Base-by-base conservation (phyloP, 345 rosid species). In the Dipteronia sinensis region DNA sequence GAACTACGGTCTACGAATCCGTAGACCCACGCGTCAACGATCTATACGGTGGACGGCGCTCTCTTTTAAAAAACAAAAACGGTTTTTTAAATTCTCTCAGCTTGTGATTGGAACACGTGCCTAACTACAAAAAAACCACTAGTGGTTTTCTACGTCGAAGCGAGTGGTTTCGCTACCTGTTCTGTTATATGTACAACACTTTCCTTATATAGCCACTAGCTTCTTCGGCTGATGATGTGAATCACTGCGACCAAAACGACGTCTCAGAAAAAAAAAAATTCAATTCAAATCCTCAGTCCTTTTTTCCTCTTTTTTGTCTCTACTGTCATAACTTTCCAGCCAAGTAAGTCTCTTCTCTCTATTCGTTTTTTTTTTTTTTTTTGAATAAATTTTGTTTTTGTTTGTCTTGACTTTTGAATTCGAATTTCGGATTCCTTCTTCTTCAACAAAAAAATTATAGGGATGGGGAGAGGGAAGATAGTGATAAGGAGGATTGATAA, bases 381-480 rank as follows among this genome's bases (percentile, higher is more conserved):
- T 15, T 6, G 15, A 1, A 71, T 25, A 49, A 49, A 63, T 63
- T 22, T 64, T 10, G 17, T 10, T 64, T 23, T 3, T 11, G 2
- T 34, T 34, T 34, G 38, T 34, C 16, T 64, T 64, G 67, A 64
- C 10, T 38, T 56, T 67, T 20, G 53, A 42, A 5, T 66, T 8
- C n/a, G 31, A 59, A 3, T 5, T 46, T 65, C 46, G 13, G 49
- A 44, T 72, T 42, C 7, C 46, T 47, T 20, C n/a, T 49, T 22
- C 20, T 4, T 9, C 10, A 44, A 71, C 9, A 8, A 46, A 46
- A 10, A 46, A 46, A 9, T 67, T 71, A 2, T 9, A 38, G 56
- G 49, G 20, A 88, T 88, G 91, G 91, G 91, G 82, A 86, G 91
- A 82, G 91, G 91, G 46, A 88, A 88, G 80, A 88, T 88, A 73